Evolutionary conservation across 2,329 filamentous ascomycete genomes (phyloP).

Genomic region (Alternaria burnsii): DNA sequence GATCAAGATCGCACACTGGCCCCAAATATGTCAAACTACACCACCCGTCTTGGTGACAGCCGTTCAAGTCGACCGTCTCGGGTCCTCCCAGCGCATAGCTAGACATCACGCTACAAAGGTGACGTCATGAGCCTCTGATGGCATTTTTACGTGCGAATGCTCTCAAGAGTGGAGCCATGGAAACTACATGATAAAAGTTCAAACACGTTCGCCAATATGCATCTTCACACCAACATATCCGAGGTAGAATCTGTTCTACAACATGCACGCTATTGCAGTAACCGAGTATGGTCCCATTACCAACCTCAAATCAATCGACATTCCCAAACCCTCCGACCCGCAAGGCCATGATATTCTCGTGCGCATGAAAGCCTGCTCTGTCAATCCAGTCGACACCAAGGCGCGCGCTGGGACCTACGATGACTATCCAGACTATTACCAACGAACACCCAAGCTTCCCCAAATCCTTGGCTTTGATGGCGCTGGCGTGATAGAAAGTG

Average conservation of each 20-base stretch:
- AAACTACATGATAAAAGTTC: neutral
- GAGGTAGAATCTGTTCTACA: no score
- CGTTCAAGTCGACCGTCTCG: neutral
- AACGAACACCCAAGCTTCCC: constrained; percentile 6
- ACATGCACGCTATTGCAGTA: constrained; percentile 11
- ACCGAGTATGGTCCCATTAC: constrained; percentile 12
- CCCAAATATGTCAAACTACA: neutral
- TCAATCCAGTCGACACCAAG: constrained; percentile 16
- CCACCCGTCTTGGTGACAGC: neutral
- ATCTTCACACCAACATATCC: neutral
- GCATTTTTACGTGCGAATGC: constrained; percentile 3
- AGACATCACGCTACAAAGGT: neutral
- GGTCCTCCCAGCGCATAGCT: constrained; percentile 9
- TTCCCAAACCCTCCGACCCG: neutral
- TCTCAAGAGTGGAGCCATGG: constrained; percentile 1
- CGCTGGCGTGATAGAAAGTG: constrained; percentile 8
- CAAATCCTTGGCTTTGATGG: constrained; percentile 17
- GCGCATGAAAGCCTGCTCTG: constrained; percentile 9
- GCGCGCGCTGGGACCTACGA: constrained; percentile 13
- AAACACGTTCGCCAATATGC: neutral
- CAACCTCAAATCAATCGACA: constrained; percentile 8
- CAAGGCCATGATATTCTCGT: constrained; percentile 12
- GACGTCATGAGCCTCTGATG: constrained; percentile 11
- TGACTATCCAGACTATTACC: constrained; percentile 17
- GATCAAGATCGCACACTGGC: neutral